A percentile compares a stretch with the other conserved stretches of the same genome.
Conservation (phyloP, 306 rosid species). For the Hippophae gyantsensis region DNA sequence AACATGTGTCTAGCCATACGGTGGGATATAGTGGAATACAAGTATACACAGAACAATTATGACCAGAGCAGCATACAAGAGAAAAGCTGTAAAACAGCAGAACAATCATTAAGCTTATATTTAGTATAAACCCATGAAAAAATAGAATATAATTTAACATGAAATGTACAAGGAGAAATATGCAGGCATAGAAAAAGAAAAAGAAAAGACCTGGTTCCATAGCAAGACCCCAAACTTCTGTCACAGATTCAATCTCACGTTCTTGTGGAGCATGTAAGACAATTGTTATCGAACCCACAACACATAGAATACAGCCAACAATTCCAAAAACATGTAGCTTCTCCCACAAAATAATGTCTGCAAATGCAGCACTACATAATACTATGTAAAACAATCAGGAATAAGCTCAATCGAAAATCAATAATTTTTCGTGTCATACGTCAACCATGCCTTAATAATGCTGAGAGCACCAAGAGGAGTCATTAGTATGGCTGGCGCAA, state of each 20-base stretch:
- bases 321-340: constrained; percentile 85
- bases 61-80: constrained; percentile 71
- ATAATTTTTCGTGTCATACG: constrained; percentile 12
- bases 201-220: constrained; percentile 81
- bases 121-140: neutral
- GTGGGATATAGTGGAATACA: constrained; percentile 73
- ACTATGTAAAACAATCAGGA: constrained; percentile 31
- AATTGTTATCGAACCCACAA: constrained; percentile 94
- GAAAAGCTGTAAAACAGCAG: constrained; percentile 61
- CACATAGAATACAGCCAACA: constrained; percentile 92
- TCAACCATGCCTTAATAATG: constrained; percentile 80
- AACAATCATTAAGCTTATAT: neutral
- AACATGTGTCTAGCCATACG: constrained; percentile 93
- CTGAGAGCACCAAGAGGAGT: constrained; percentile 99
- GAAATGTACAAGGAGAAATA: constrained; percentile 3
- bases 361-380: constrained; percentile 92
- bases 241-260: constrained; percentile 77
- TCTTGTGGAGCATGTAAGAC: constrained; percentile 98
- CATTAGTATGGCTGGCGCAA: constrained; percentile 96
- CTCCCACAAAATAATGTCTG: constrained; percentile 85
- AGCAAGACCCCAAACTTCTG: constrained; percentile 96
- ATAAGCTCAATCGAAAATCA: constrained; percentile 12
- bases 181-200: constrained; percentile 2
- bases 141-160: neutral
- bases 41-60: constrained; percentile 65